phyloP scores from a whole-genome alignment of 345 rosid genomes.

The Acer campestre region DNA sequence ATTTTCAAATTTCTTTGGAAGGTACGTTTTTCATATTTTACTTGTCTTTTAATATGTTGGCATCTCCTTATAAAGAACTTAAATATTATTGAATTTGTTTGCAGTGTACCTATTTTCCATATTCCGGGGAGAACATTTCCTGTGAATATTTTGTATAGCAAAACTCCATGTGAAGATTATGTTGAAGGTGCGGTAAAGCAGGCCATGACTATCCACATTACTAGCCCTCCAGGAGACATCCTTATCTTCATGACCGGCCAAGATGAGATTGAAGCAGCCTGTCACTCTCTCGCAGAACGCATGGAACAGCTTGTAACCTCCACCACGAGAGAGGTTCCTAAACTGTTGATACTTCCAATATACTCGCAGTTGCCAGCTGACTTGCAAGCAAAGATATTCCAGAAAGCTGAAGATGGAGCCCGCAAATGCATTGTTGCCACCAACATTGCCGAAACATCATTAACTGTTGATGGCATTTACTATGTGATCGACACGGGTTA shows the following conservation, averaged over 20 bases:
- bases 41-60: conserved; percentile 4
- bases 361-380: conserved; percentile 99
- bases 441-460: conserved; percentile 95
- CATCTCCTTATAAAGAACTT: neutral
- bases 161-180: conserved; percentile 95
- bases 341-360: conserved; percentile 89
- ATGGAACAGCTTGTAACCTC: conserved; percentile 85
- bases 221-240: conserved; percentile 92
- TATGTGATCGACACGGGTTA: conserved; percentile 97
- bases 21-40: conserved; percentile 40
- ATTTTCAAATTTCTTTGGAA: conserved; percentile 94
- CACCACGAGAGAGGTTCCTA: conserved; percentile 64
- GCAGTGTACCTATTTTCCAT: conserved; percentile 91
- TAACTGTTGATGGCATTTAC: conserved; percentile 95
- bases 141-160: conserved; percentile 74
- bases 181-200: conserved; percentile 99
- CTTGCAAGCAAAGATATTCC: conserved; percentile 93
- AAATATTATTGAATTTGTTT: conserved; percentile 19
- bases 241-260: conserved; percentile 99
- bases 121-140: conserved; percentile 98
- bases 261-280: conserved; percentile 97
- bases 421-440: conserved; percentile 99
- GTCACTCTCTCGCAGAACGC: conserved; percentile 86
- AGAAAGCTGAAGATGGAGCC: conserved; percentile 95
- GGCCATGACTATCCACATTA: conserved; percentile 92